A percentile compares a stretch with the other conserved stretches of the same genome.
phyloP scores from a whole-genome alignment of 2,329 filamentous ascomycete species.

The Teratosphaeria nubilosa region DNA sequence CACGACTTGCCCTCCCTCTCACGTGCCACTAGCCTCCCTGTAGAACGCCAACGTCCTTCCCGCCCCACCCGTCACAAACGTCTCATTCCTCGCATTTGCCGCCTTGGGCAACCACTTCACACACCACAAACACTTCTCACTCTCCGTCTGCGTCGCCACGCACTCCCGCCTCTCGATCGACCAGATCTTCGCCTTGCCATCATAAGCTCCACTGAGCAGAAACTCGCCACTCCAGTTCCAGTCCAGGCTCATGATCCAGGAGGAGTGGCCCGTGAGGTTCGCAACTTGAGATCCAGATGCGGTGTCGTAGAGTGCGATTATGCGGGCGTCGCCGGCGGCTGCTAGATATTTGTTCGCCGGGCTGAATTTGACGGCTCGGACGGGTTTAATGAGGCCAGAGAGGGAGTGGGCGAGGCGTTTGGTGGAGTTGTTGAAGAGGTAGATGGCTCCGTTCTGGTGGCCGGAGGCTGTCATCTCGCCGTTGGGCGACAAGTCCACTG shows the following conservation, averaged over 20 bases:
- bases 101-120: conserved; percentile 72
- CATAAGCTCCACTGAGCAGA: conserved; percentile 70
- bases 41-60: conserved; percentile 72
- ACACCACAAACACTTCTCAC: conserved; percentile 69
- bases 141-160: conserved; percentile 89
- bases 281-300: conserved; percentile 85
- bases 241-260: conserved; percentile 84
- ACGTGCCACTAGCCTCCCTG: conserved; percentile 66
- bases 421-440: conserved; percentile 90
- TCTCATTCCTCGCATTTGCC: conserved; percentile 47
- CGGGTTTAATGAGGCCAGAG: conserved; percentile 78
- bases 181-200: conserved; percentile 95
- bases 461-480: conserved; percentile 82
- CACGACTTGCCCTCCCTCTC: conserved; percentile 13
- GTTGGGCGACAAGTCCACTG: conserved; percentile 69
- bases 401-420: conserved; percentile 78
- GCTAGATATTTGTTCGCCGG: conserved; percentile 76
- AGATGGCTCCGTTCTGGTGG: conserved; percentile 83
- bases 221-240: conserved; percentile 93
- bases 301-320: conserved; percentile 89
- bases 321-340: conserved; percentile 76
- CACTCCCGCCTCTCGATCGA: conserved; percentile 73
- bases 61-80: conserved; percentile 70
- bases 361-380: conserved; percentile 79
- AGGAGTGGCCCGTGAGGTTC: conserved; percentile 66